phyloP scores from a whole-genome alignment of 371 early-diverging fungal species.

The Mucor mucedo region DNA sequence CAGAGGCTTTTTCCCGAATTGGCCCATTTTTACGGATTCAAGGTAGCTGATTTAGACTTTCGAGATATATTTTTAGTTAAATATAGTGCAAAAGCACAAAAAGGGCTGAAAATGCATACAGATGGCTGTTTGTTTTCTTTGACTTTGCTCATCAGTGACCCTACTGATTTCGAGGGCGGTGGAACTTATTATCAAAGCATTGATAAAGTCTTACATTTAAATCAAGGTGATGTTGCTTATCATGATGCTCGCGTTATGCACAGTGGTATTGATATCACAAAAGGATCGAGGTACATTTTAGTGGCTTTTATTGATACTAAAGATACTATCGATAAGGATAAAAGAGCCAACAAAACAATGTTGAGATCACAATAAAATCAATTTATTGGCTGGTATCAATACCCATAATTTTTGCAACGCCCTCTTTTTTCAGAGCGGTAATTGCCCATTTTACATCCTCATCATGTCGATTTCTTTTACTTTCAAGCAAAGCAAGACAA shows the following conservation, averaged over 20 bases:
- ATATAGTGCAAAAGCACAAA: slow-evolving; percentile 52
- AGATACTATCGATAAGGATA: slow-evolving; percentile 46
- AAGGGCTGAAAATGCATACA: slow-evolving; percentile 52
- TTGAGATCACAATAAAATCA: slow-evolving; percentile 2
- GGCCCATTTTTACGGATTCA: slow-evolving; percentile 38
- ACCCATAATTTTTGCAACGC: slow-evolving; percentile 12
- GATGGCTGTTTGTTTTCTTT: slow-evolving; percentile 68
- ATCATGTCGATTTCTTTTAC: slow-evolving; percentile 29
- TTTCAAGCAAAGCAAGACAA: slow-evolving; percentile 24
- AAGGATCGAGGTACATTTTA: slow-evolving; percentile 51
- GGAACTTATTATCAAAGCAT: slow-evolving; percentile 57
- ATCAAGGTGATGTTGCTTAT: slow-evolving; percentile 57
- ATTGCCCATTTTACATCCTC: slow-evolving; percentile 31
- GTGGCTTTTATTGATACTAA: slow-evolving; percentile 66
- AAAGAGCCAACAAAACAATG: slow-evolving; percentile 11
- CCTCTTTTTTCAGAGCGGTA: slow-evolving; percentile 14
- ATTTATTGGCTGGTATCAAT: not conserved
- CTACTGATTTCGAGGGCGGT: slow-evolving; percentile 64
- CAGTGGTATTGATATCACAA: slow-evolving; percentile 52
- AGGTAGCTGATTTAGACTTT: slow-evolving; percentile 50
- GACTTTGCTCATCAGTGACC: slow-evolving; percentile 57
- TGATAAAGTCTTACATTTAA: slow-evolving; percentile 29
- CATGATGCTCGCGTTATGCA: slow-evolving; percentile 59
- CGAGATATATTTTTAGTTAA: slow-evolving; percentile 64
- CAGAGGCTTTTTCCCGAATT: slow-evolving; percentile 31